These are phyloP conservation scores for Hericium erinaceus DNA, from an alignment of 768 basidiomycete species.

Conservation along the genomic window DNA sequence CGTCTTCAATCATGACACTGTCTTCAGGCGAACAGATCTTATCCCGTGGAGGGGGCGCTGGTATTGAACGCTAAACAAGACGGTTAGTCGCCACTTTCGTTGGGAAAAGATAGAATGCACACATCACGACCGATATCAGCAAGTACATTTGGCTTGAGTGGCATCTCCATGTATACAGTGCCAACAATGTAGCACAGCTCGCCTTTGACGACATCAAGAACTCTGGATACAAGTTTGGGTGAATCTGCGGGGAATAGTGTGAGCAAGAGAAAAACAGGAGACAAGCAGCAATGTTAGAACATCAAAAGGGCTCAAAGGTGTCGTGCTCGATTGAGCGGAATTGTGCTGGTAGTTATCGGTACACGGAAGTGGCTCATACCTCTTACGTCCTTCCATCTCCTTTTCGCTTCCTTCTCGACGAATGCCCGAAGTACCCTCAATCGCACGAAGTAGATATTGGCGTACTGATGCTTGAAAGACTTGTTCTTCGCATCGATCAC, in stretches of 20 bases:
- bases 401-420: conserved; percentile 39
- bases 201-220: conserved; percentile 81
- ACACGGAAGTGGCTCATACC: conserved; percentile 20
- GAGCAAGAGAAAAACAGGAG: not conserved
- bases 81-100: not conserved
- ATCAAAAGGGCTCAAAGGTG: too few species aligned
- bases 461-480: conserved; percentile 61
- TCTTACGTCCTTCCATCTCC: conserved; percentile 39
- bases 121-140: conserved; percentile 88
- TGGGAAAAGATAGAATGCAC: not conserved
- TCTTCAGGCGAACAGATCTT: conserved; percentile 79
- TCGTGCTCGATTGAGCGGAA: not conserved
- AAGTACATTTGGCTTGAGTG: conserved; percentile 95
- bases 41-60: conserved; percentile 63
- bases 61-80: conserved; percentile 60
- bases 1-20: conserved; percentile 87
- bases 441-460: conserved; percentile 62
- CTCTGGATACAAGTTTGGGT: conserved; percentile 64
- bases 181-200: conserved; percentile 87
- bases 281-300: not conserved
- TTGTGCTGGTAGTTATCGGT: not conserved
- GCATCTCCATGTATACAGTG: conserved; percentile 98
- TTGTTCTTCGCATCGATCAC: conserved; percentile 32
- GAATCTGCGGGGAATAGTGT: conserved; percentile 35
- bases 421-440: conserved; percentile 38